phyloP scores from a whole-genome alignment of 139 green algal genomes.

The Chlamydomonas sp. region DNA sequence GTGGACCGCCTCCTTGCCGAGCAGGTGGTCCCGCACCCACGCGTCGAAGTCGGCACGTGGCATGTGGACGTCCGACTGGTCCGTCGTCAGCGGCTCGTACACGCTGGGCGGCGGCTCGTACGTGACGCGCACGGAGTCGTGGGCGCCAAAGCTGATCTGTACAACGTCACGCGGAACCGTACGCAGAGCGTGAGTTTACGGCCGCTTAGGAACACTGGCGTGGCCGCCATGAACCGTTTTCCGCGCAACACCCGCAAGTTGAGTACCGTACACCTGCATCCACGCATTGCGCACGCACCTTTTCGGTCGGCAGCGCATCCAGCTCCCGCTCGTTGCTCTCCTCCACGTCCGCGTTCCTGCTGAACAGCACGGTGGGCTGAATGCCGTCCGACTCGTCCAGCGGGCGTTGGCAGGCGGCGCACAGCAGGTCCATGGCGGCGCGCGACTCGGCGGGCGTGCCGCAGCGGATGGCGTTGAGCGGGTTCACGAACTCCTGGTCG shows the following conservation, averaged over 20 bases:
- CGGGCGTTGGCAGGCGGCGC: not conserved
- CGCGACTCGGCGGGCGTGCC: not conserved
- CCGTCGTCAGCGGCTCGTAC: not conserved
- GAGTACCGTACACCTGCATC: not conserved
- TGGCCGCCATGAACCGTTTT: too few species aligned
- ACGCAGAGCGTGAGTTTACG: too few species aligned
- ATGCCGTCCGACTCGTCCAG: conserved; percentile 11
- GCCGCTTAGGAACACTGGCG: too few species aligned
- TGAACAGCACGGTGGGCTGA: not conserved
- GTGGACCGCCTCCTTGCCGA: too few species aligned
- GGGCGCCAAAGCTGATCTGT: conserved; percentile 22
- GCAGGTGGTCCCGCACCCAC: too few species aligned
- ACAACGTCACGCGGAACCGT: not conserved
- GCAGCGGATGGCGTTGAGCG: conserved; percentile 60
- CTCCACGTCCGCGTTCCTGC: not conserved
- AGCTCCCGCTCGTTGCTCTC: not conserved
- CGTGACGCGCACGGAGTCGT: not conserved
- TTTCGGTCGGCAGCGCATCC: not conserved
- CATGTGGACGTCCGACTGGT: not conserved
- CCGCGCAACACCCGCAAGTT: too few species aligned
- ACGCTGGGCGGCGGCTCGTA: not conserved
- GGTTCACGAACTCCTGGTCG: conserved; percentile 39
- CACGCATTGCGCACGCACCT: not conserved
- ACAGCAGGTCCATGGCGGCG: not conserved
- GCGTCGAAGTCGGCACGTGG: too few species aligned